Evolutionary conservation across 148 eudicot genomes (phyloP).

Genomic region (Polygonum aviculare): DNA sequence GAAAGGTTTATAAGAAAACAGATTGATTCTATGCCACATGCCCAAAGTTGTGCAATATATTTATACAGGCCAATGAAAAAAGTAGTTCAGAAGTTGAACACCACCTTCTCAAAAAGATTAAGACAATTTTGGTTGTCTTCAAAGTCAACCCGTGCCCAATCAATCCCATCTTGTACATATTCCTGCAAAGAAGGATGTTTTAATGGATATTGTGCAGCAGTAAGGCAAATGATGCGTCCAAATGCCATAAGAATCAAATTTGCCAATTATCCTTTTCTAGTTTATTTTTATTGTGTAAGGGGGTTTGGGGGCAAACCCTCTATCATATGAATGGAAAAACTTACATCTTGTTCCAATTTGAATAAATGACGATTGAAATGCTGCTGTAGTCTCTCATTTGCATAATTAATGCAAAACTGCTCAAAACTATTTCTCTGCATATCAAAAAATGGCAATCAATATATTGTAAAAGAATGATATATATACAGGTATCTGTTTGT

Average conservation of each 20-base stretch:
- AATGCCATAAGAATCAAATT: background rate
- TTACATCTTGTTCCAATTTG: slow-evolving; percentile 95
- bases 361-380: slow-evolving; percentile 94
- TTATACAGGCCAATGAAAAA: background rate
- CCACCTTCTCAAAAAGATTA: slow-evolving; percentile 89
- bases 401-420: slow-evolving; percentile 97
- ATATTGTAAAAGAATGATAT: background rate
- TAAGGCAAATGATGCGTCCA: background rate
- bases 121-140: slow-evolving; percentile 97
- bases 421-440: slow-evolving; percentile 89
- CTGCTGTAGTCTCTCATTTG: slow-evolving; percentile 95
- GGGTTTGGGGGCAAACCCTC: background rate
- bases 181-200: slow-evolving; percentile 31
- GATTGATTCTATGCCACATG: background rate
- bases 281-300: background rate
- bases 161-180: slow-evolving; percentile 95
- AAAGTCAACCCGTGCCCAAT: slow-evolving; percentile 93
- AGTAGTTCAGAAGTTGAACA: background rate
- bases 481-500: background rate
- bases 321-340: background rate
- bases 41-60: background rate
- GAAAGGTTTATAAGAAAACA: background rate
- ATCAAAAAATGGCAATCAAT: slow-evolving; percentile 4
- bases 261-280: background rate
- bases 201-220: background rate